Conservation (phyloP, 139 green algal genomes). For the Spirogloea muscicola region DNA sequence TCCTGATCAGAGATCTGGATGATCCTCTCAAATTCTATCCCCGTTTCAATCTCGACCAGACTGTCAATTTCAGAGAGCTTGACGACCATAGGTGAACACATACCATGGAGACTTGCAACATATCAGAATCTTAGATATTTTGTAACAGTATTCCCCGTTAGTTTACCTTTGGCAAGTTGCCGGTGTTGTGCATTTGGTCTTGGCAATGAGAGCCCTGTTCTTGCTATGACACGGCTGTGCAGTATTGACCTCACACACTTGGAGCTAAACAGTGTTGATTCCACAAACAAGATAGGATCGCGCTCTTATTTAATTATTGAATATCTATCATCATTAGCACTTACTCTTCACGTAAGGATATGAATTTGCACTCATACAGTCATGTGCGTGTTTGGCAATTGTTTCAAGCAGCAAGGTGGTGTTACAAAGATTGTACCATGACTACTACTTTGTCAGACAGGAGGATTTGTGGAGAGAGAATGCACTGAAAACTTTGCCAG, state of each 20-base stretch:
- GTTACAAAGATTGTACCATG: conserved; percentile 73
- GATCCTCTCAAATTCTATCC: conserved; percentile 58
- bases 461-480: conserved; percentile 73
- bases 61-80: conserved; percentile 70
- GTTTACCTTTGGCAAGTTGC: no score
- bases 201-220: no score
- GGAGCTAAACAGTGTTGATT: no score
- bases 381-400: conserved; percentile 22
- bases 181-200: no score
- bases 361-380: not conserved
- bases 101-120: no score
- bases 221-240: no score
- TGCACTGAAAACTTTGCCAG: conserved; percentile 76
- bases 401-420: conserved; percentile 42
- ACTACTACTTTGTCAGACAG: conserved; percentile 81
- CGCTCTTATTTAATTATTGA: no score
- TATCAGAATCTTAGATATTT: no score
- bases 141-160: no score
- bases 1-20: conserved; percentile 69
- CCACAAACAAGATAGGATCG: no score
- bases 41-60: conserved; percentile 71
- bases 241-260: no score
- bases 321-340: not conserved
- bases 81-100: conserved; percentile 55
- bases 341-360: no score